Percentiles rank a stretch among this genome's conserved stretches.
These are phyloP conservation scores for Catunica adiposa DNA, from an alignment of 2,329 filamentous ascomycete genomes.

Conservation along the genomic window DNA sequence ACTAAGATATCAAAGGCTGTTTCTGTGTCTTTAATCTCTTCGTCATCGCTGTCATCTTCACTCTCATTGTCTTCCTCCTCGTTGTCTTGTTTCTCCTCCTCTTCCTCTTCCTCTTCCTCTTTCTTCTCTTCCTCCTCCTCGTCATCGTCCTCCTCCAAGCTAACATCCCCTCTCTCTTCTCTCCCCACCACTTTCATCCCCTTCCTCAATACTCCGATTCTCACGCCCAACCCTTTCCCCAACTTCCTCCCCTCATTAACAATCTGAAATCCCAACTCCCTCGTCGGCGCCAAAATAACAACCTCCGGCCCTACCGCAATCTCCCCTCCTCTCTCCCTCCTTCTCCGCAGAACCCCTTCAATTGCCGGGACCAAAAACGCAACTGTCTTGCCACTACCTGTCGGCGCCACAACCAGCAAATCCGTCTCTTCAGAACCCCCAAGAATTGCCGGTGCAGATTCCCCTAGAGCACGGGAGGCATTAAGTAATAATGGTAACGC, in stretches of 20 bases:
- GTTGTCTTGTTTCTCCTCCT: slow-evolving; percentile 22
- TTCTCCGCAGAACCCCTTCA: slow-evolving; percentile 49
- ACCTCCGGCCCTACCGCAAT: slow-evolving; percentile 37
- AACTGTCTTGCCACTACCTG: slow-evolving; percentile 90
- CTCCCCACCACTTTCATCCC: slow-evolving; percentile 50
- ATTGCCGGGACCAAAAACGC: slow-evolving; percentile 82
- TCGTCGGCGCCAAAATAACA: slow-evolving; percentile 60
- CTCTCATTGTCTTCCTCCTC: slow-evolving; percentile 23
- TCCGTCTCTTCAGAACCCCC: slow-evolving; percentile 29
- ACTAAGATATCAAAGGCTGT: slow-evolving; percentile 25
- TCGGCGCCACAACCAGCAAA: slow-evolving; percentile 78
- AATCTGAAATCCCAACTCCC: slow-evolving; percentile 65
- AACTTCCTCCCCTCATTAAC: slow-evolving; percentile 77
- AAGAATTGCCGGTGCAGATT: neutral
- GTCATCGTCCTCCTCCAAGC: slow-evolving; percentile 23
- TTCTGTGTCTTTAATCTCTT: slow-evolving; percentile 17
- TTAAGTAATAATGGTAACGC: slow-evolving; percentile 63
- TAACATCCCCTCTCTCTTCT: slow-evolving; percentile 24
- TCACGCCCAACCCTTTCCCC: slow-evolving; percentile 56
- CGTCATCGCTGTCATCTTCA: slow-evolving; percentile 23
- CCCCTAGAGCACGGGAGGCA: slow-evolving; percentile 31
- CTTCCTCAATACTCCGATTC: slow-evolving; percentile 69
- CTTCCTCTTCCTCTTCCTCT: slow-evolving; percentile 22
- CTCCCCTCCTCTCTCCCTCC: slow-evolving; percentile 21
- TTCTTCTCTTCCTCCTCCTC: too few species aligned